Conservation (phyloP, 1,139 yeast genomes). For the Kodamaea ohmeri region DNA sequence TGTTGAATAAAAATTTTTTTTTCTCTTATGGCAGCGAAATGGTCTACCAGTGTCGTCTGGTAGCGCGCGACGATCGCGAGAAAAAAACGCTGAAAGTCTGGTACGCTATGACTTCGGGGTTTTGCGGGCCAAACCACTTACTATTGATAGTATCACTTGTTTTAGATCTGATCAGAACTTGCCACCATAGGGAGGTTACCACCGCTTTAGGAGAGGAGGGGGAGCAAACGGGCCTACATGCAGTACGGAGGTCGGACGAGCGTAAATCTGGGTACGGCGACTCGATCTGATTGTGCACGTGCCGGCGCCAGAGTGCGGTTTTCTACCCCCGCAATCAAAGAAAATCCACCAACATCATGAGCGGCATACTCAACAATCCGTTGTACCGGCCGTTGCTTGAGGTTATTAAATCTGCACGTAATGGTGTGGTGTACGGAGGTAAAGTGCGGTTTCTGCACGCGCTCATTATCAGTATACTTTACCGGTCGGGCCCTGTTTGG, state of each 20-base stretch:
- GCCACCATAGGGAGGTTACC: too few relatives aligned
- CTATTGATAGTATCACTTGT: too few relatives aligned
- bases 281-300: slow-evolving; percentile 1
- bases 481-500: slow-evolving; percentile 46
- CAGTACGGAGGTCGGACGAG: neutral
- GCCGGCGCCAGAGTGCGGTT: neutral
- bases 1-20: slow-evolving; percentile 4
- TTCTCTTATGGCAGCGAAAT: slow-evolving; percentile 1
- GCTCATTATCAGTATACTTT: slow-evolving; percentile 58
- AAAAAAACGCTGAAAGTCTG: too few relatives aligned
- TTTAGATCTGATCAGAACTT: too few relatives aligned
- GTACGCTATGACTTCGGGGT: too few relatives aligned
- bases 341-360: slow-evolving; percentile 8
- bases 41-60: neutral
- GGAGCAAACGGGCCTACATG: too few relatives aligned
- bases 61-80: too few relatives aligned
- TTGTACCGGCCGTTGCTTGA: slow-evolving; percentile 39
- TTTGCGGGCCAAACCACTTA: too few relatives aligned
- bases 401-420: slow-evolving; percentile 39
- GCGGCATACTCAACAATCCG: slow-evolving; percentile 16
- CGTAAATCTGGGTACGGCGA: slow-evolving; percentile 2
- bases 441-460: slow-evolving; percentile 74
- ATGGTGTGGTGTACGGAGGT: slow-evolving; percentile 70
- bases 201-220: too few relatives aligned
- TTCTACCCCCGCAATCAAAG: slow-evolving; percentile 5